phyloP scores from a whole-genome alignment of 73 alveolate genomes.

The Effrenium voratum region DNA sequence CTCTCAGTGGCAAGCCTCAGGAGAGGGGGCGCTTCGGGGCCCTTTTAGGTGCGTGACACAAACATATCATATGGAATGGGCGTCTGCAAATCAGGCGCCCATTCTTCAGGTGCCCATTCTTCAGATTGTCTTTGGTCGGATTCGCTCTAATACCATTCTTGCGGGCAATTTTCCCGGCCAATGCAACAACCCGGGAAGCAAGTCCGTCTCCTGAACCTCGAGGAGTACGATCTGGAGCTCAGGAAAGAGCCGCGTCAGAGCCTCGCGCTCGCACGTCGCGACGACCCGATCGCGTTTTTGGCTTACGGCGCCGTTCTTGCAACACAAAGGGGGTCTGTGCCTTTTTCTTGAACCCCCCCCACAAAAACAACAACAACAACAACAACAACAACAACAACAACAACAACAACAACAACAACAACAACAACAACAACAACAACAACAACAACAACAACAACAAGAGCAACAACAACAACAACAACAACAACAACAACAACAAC shows the following conservation, averaged over 20 bases:
- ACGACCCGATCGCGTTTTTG: not conserved
- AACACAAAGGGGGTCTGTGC: too few relatives aligned
- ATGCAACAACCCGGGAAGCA: not conserved
- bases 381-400: too few relatives aligned
- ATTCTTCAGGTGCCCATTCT: not conserved
- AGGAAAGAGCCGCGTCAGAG: not conserved
- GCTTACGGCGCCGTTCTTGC: not conserved
- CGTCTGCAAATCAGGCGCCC: not conserved
- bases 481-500: too few relatives aligned
- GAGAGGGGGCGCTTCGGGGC: not conserved
- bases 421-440: too few relatives aligned
- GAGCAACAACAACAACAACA: too few relatives aligned
- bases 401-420: too few relatives aligned
- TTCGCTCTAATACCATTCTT: not conserved
- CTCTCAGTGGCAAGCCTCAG: too few relatives aligned
- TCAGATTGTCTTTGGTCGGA: not conserved
- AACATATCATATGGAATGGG: not conserved
- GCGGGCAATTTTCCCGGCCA: not conserved
- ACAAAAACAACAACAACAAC: too few relatives aligned
- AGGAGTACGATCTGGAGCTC: slow-evolving; percentile 3
- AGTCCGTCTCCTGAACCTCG: not conserved
- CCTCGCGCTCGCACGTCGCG: not conserved
- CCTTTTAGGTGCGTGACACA: not conserved
- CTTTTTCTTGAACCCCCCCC: too few relatives aligned
- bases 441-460: too few relatives aligned